Conservation (phyloP, 257 asterid species). For the Ballota nigra region DNA sequence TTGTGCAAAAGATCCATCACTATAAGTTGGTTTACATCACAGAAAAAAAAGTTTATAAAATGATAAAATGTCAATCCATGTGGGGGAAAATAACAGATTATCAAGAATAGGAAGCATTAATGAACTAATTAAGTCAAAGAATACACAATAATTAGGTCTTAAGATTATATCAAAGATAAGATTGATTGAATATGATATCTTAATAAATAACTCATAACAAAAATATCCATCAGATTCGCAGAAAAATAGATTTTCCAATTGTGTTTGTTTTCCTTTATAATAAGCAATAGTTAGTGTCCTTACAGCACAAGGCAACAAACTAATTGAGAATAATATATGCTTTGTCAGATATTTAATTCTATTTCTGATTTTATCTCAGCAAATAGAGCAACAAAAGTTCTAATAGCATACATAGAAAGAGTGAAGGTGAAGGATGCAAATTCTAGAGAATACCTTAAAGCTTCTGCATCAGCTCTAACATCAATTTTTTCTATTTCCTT, state of each 20-base stretch:
- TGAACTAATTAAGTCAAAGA: background rate
- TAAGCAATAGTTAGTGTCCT: background rate
- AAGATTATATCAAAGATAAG: background rate
- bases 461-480: slow-evolving; percentile 95
- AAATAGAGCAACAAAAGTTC: slow-evolving; percentile 11
- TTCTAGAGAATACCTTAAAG: slow-evolving; percentile 58
- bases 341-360: background rate
- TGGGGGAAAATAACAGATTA: background rate
- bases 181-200: background rate
- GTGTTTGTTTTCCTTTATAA: background rate
- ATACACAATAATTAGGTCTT: background rate
- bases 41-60: background rate
- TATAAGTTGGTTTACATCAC: background rate
- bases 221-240: background rate
- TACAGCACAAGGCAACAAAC: background rate
- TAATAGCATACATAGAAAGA: background rate
- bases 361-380: background rate
- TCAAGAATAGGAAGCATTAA: slow-evolving; percentile 5
- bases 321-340: background rate
- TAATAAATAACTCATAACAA: background rate
- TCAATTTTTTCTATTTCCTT: slow-evolving; percentile 83
- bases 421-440: background rate
- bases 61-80: background rate
- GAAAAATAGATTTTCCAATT: background rate
- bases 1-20: background rate